Evolutionary conservation across 2,329 filamentous ascomycete genomes (phyloP).

Genomic region (Nigrospora osmanthi): DNA sequence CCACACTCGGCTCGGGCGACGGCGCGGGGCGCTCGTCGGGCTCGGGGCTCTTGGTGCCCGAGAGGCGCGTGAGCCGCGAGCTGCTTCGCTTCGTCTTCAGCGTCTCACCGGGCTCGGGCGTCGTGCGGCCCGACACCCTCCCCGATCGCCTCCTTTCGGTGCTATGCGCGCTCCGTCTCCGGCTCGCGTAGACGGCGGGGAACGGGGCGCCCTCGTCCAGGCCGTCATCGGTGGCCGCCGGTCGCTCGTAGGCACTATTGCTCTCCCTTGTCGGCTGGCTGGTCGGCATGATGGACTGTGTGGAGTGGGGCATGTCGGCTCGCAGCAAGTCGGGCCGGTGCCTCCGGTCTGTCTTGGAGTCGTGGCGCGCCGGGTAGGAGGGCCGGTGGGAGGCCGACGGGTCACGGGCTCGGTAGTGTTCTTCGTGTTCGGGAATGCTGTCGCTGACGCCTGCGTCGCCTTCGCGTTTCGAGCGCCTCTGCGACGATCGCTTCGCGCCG

Average conservation of each 20-base stretch:
- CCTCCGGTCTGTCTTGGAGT: constrained; percentile 12
- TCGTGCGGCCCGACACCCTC: constrained; percentile 34
- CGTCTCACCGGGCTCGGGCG: constrained; percentile 37
- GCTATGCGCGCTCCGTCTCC: constrained; percentile 41
- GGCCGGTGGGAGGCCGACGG: constrained; percentile 21
- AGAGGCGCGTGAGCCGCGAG: constrained; percentile 51
- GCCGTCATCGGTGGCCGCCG: constrained; percentile 17
- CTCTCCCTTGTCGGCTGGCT: constrained; percentile 12
- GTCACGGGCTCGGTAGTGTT: constrained; percentile 16
- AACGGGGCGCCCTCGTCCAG: constrained; percentile 62
- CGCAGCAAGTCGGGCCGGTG: constrained; percentile 18
- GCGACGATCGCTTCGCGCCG: constrained; percentile 44
- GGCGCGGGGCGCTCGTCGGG: constrained; percentile 12
- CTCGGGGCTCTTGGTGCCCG: constrained; percentile 29
- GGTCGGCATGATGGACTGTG: constrained; percentile 12
- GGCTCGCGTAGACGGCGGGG: constrained; percentile 57
- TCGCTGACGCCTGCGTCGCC: constrained; percentile 27
- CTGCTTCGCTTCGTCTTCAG: constrained; percentile 44
- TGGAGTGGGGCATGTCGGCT: constrained; percentile 19
- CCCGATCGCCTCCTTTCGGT: constrained; percentile 28
- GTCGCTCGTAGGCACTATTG: constrained; percentile 13
- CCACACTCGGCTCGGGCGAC: constrained; percentile 34
- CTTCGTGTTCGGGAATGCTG: constrained; percentile 34
- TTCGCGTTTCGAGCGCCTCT: constrained; percentile 41
- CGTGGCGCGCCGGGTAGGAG: constrained; percentile 12